phyloP scores from a whole-genome alignment of 1,284 basidiomycete species.

The Tilletia setariae region DNA sequence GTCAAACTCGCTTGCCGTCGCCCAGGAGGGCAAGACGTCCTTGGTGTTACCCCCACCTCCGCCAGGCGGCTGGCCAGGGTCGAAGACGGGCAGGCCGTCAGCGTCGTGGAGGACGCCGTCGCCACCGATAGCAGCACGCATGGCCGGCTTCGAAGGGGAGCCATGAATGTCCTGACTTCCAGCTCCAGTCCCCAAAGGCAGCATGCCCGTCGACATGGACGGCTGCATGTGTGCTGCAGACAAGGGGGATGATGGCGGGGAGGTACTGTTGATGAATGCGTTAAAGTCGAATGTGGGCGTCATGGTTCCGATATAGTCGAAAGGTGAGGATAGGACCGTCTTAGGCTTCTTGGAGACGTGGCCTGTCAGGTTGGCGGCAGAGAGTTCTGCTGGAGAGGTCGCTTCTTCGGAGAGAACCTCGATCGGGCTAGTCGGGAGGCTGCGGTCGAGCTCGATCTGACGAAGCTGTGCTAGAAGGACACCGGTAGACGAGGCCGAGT shows the following conservation, averaged over 20 bases:
- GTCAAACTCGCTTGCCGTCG: background rate
- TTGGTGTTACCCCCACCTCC: background rate
- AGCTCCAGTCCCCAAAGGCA: background rate
- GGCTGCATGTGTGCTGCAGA: background rate
- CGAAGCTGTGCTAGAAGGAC: background rate
- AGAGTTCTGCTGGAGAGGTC: background rate
- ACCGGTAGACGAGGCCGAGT: background rate
- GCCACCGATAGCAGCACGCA: no score
- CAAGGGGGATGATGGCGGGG: conserved; percentile 1
- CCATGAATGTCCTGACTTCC: no score
- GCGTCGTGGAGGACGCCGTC: no score
- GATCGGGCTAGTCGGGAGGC: background rate
- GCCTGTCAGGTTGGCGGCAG: conserved; percentile 1
- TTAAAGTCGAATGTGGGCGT: conserved; percentile 36
- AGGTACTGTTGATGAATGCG: conserved; percentile 30
- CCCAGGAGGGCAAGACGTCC: conserved; percentile 3
- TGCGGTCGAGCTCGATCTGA: background rate
- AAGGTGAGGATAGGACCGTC: conserved; percentile 15
- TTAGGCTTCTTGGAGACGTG: conserved; percentile 19
- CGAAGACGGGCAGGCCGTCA: background rate
- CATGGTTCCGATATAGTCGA: conserved; percentile 19
- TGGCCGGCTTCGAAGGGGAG: no score
- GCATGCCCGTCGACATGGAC: background rate
- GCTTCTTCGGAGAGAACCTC: background rate
- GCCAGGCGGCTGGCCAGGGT: background rate